Evolutionary conservation across 129 eudicot genomes (phyloP).

Genomic region (Sambucus nigra): DNA sequence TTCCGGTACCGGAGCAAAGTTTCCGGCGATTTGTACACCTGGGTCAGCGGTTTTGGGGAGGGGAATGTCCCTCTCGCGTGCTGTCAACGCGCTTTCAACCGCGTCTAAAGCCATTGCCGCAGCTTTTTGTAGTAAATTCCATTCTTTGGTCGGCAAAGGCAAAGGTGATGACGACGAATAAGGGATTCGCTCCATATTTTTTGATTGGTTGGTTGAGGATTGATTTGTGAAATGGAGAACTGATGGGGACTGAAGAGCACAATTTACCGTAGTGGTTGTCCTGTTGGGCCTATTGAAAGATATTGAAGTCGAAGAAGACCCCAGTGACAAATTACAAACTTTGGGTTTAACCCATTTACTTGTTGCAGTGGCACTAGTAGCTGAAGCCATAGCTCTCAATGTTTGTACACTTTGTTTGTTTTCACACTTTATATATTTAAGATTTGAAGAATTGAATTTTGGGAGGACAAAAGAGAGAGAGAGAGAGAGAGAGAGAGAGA

Average conservation of each 20-base stretch:
- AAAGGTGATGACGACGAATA: slow-evolving; percentile 8
- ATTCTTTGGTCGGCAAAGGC: slow-evolving; percentile 1
- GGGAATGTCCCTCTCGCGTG: slow-evolving; percentile 36
- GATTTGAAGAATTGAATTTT: background rate
- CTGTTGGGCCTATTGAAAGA: slow-evolving; percentile 2
- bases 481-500: slow-evolving; percentile 22
- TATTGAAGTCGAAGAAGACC: background rate
- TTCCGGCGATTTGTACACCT: slow-evolving; percentile 43
- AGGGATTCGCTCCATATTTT: background rate
- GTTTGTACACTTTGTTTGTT: background rate
- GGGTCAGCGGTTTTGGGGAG: slow-evolving; percentile 63
- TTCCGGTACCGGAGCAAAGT: slow-evolving; percentile 59
- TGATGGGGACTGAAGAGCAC: slow-evolving; percentile 37
- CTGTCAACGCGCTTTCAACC: slow-evolving; percentile 38
- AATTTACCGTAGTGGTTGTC: slow-evolving; percentile 10
- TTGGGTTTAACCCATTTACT: slow-evolving; percentile 10
- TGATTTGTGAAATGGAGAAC: slow-evolving; percentile 40
- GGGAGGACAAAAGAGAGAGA: background rate
- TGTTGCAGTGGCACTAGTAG: background rate
- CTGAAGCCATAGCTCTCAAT: slow-evolving; percentile 3
- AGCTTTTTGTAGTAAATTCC: slow-evolving; percentile 54
- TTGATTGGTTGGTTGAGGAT: background rate
- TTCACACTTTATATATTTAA: no score
- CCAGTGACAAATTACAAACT: background rate
- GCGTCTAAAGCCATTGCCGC: slow-evolving; percentile 51